Evolutionary conservation across 306 rosid genomes (phyloP), one percentile per base, ranked within the genome.

Genomic region (Glycine latifolia): DNA sequence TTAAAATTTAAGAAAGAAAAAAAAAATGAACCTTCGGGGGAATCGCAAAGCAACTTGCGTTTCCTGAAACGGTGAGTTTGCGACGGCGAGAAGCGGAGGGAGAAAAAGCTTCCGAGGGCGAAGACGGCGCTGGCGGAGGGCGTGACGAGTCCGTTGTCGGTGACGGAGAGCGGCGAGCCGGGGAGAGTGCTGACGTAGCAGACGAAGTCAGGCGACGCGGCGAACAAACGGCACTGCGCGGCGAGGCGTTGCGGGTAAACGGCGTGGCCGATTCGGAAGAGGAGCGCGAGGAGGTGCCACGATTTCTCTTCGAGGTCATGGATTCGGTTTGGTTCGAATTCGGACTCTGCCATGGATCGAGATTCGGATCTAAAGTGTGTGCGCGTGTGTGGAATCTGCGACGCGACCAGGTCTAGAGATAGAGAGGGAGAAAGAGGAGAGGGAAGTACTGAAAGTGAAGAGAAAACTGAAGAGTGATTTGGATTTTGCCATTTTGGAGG

Each of bases 81-180:
- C 33, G 37, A 15, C 8, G 14, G 5, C 41, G 37, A 33, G 80
- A 66, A 44, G 0, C 7, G 56, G 35, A 73, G 10, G 0, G 71
- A 71, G 63, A 67, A 59, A 49, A 71, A 70, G 47, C 79, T 44
- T 0, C 67, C 79, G 8, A 88, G 35, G 58, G 87, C 83, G 5
- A 17, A 62, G 20, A 71, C 41, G 8, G 88, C 87, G 2, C n/a
- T 35, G 0, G 70, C 43, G 10, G 94, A 91, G 43, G 87, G 83
- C 0, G 44, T 77, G 1, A 88, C 75, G 8, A 78, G 58, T 4
- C 89, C 90, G 52, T 84, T 69, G 2, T 12, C 15, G 13, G 83
- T 68, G 13, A 91, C 44, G 13, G 49, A 31, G 56, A 78, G 81
- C 53, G 91, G 97, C 3, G 91, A 90, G 63, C 37, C 37, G 6